Percentiles rank a stretch among this genome's conserved stretches.
Conservation (phyloP, 108 stramenopile species). For the Cyclostephanos invisitatus region DNA sequence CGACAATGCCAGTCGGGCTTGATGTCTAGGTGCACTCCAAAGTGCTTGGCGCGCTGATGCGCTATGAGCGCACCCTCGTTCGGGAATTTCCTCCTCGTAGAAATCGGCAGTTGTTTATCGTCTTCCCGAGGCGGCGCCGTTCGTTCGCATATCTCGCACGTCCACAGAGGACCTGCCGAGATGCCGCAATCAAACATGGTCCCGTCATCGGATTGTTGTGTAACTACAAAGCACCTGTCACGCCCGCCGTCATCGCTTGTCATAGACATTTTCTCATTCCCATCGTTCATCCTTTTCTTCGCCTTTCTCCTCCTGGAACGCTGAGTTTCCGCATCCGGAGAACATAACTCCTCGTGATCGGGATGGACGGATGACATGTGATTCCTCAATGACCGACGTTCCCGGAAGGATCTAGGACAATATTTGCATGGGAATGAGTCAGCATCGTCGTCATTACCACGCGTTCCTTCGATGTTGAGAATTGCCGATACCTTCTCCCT, state of each 20-base stretch:
- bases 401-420: constrained; percentile 66
- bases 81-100: constrained; percentile 49
- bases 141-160: constrained; percentile 26
- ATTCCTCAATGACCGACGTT: constrained; percentile 72
- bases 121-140: no score
- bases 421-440: constrained; percentile 52
- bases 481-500: not conserved
- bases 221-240: not conserved
- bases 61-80: constrained; percentile 61
- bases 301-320: constrained; percentile 34
- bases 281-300: constrained; percentile 7
- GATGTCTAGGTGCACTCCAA: constrained; percentile 59
- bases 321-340: constrained; percentile 34
- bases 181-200: not conserved
- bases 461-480: not conserved
- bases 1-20: constrained; percentile 69
- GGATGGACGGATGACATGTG: constrained; percentile 56
- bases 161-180: constrained; percentile 1
- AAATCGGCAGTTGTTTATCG: not conserved
- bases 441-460: not conserved
- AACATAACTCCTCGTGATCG: constrained; percentile 32
- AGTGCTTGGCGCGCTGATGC: constrained; percentile 75
- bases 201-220: constrained; percentile 13
- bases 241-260: not conserved
- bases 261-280: not conserved